A percentile compares a stretch with the other conserved stretches of the same genome.
Evolutionary conservation across 495 filamentous ascomycete genomes (phyloP).

Genomic region (Penicillium odoratum): DNA sequence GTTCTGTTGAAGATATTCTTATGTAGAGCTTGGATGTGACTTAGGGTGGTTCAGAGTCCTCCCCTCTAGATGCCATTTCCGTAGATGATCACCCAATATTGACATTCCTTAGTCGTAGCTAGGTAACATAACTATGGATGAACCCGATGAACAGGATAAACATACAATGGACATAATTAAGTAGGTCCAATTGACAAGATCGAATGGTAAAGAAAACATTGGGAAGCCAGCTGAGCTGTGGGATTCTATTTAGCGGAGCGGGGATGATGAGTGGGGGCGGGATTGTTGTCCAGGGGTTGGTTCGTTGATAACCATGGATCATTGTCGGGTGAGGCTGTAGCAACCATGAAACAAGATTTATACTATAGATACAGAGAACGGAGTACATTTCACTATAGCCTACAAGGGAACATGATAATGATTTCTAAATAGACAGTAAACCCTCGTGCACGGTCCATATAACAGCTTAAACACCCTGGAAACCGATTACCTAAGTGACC

Average conservation of each 20-base stretch:
- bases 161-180: not conserved
- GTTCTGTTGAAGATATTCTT: too few species aligned
- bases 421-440: not conserved
- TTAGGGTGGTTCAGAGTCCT: not conserved
- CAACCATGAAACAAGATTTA: not conserved
- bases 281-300: constrained; percentile 18
- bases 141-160: not conserved
- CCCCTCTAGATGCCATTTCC: not conserved
- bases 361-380: not conserved
- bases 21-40: too few species aligned
- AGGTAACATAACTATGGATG: not conserved
- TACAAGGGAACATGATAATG: too few species aligned
- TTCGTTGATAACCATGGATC: constrained; percentile 14
- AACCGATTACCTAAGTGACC: not conserved
- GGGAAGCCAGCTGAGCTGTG: not conserved
- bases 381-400: too few species aligned
- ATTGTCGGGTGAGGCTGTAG: not conserved
- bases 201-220: not conserved
- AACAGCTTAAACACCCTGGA: not conserved
- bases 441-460: not conserved
- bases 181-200: not conserved
- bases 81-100: not conserved
- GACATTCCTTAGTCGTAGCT: not conserved
- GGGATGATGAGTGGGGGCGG: constrained; percentile 13
- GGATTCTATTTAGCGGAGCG: not conserved